These are phyloP conservation scores for Blastobotrys buckinghamii DNA, from an alignment of 1,139 yeast genomes.

Conservation along the genomic window DNA sequence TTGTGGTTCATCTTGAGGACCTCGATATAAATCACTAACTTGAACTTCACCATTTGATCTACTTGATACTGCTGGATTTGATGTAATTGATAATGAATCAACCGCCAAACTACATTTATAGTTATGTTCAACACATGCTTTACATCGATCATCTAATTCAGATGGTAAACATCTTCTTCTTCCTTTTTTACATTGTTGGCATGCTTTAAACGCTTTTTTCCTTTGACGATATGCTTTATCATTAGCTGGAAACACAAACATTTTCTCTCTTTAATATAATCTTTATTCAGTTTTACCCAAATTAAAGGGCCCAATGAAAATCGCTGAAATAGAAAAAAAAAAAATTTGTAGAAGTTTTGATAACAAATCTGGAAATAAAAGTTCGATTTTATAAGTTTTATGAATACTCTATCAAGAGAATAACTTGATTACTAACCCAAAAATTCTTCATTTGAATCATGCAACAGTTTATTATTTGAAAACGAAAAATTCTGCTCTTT, in stretches of 20 bases:
- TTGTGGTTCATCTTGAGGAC: constrained; percentile 9
- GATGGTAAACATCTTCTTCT: constrained; percentile 18
- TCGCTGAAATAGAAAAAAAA: background rate
- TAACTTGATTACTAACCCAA: no score
- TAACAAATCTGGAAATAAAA: constrained; percentile 1
- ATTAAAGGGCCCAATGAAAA: background rate
- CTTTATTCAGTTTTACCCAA: no score
- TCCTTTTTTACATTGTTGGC: constrained; percentile 39
- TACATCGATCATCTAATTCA: constrained; percentile 15
- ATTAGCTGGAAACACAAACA: constrained; percentile 47
- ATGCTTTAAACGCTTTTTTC: constrained; percentile 43
- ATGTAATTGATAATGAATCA: background rate
- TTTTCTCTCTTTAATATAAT: no score
- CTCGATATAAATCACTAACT: constrained; percentile 8
- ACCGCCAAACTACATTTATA: constrained; percentile 14
- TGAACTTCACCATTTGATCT: constrained; percentile 9
- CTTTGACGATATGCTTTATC: constrained; percentile 41
- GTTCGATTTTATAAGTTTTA: background rate
- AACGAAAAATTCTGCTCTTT: no score
- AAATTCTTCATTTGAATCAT: no score
- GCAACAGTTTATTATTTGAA: no score
- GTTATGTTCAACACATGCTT: constrained; percentile 14
- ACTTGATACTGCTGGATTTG: background rate
- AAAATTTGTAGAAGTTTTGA: background rate
- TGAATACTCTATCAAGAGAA: background rate